Percentiles rank a stretch among this genome's conserved stretches.
Evolutionary conservation across 2,329 filamentous ascomycete species (phyloP).

Genomic region (Penicillium polonicum): DNA sequence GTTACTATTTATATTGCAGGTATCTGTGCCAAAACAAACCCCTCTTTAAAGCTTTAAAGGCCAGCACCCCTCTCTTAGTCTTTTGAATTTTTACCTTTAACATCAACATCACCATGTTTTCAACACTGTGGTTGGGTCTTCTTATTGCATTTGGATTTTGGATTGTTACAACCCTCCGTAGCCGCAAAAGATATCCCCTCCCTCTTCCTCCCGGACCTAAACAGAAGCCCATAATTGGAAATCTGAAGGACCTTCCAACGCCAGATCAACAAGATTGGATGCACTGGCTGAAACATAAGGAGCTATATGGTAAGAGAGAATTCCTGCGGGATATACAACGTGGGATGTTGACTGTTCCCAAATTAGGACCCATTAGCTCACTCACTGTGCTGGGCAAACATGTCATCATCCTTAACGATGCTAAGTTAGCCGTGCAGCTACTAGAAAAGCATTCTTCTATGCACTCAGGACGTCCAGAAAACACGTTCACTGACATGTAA

Average conservation of each 20-base stretch:
- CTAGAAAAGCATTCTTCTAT: slow-evolving; percentile 31
- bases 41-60: not conserved
- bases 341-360: not conserved
- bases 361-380: slow-evolving; percentile 34
- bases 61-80: not conserved
- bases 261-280: slow-evolving; percentile 37
- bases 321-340: not conserved
- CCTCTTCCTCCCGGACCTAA: slow-evolving; percentile 52
- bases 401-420: slow-evolving; percentile 36
- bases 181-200: not conserved
- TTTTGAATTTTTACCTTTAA: not conserved
- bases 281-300: slow-evolving; percentile 45
- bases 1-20: not conserved
- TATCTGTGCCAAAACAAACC: not conserved
- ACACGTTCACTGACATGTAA: slow-evolving; percentile 38
- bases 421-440: slow-evolving; percentile 28
- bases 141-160: not conserved
- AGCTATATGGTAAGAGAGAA: slow-evolving; percentile 31
- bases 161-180: not conserved
- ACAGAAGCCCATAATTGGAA: slow-evolving; percentile 49
- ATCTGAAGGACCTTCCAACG: slow-evolving; percentile 49
- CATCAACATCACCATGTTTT: not conserved
- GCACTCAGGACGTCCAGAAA: slow-evolving; percentile 28
- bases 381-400: slow-evolving; percentile 34
- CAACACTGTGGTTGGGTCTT: not conserved